phyloP scores from a whole-genome alignment of 805 yeast species.

The Nakazawaea wyomingensis region DNA sequence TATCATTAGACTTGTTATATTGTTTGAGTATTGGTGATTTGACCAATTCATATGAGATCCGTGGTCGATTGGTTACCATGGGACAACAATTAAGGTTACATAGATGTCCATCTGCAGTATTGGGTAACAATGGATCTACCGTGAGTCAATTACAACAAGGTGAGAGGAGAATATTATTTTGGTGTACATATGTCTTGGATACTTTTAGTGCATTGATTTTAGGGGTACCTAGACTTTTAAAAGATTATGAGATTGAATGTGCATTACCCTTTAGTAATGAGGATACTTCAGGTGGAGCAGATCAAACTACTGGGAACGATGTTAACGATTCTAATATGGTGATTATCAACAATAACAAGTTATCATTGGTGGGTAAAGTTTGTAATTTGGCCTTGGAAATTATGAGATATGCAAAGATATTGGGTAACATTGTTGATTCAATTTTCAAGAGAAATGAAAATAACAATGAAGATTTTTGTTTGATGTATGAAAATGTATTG shows the following conservation, averaged over 20 bases:
- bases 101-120: slow-evolving; percentile 80
- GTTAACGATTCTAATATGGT: slow-evolving; percentile 46
- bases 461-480: slow-evolving; percentile 25
- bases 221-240: slow-evolving; percentile 78
- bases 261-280: slow-evolving; percentile 65
- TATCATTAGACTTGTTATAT: slow-evolving; percentile 64
- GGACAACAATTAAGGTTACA: slow-evolving; percentile 82
- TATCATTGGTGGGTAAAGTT: slow-evolving; percentile 67
- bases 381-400: slow-evolving; percentile 55
- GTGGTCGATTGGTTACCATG: slow-evolving; percentile 76
- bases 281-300: slow-evolving; percentile 18
- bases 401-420: slow-evolving; percentile 64
- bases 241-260: slow-evolving; percentile 82
- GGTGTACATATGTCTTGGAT: slow-evolving; percentile 80
- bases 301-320: slow-evolving; percentile 23
- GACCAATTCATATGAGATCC: slow-evolving; percentile 64
- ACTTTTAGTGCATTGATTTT: slow-evolving; percentile 66
- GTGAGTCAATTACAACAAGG: slow-evolving; percentile 71
- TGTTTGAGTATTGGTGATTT: slow-evolving; percentile 71
- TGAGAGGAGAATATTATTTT: slow-evolving; percentile 74
- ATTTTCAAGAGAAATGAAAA: slow-evolving; percentile 53
- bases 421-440: slow-evolving; percentile 69
- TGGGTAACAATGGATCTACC: slow-evolving; percentile 59
- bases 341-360: slow-evolving; percentile 51
- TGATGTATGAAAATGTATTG: slow-evolving; percentile 54